These are phyloP conservation scores for Ogataea saltuana DNA, from an alignment of 805 yeast genomes.

Conservation along the genomic window DNA sequence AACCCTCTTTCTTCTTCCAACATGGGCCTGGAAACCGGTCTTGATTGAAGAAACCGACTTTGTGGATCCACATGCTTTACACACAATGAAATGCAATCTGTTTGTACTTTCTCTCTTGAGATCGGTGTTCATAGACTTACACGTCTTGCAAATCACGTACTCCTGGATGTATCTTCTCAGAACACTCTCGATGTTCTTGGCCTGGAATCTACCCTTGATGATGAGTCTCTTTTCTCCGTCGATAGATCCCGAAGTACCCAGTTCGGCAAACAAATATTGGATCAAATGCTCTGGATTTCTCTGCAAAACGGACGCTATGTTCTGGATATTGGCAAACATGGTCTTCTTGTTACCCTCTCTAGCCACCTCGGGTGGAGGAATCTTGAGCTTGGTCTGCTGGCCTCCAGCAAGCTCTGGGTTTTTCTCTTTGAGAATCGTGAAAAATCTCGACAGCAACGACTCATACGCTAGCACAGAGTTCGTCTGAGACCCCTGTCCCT, in stretches of 20 bases:
- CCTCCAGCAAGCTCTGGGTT: slow-evolving; percentile 99
- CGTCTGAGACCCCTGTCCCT: slow-evolving; percentile 31
- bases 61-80: slow-evolving; percentile 97
- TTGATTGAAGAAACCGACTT: slow-evolving; percentile 96
- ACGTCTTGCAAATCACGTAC: slow-evolving; percentile 97
- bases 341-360: slow-evolving; percentile 98
- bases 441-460: slow-evolving; percentile 79
- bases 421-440: slow-evolving; percentile 80
- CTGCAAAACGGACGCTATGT: slow-evolving; percentile 89
- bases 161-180: slow-evolving; percentile 95
- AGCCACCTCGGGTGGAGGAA: slow-evolving; percentile 95
- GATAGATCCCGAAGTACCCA: slow-evolving; percentile 99
- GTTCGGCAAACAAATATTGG: slow-evolving; percentile 94
- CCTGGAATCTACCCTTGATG: slow-evolving; percentile 97
- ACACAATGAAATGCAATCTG: slow-evolving; percentile 95
- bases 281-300: slow-evolving; percentile 96
- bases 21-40: slow-evolving; percentile 99
- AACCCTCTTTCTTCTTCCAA: slow-evolving; percentile 82
- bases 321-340: slow-evolving; percentile 92
- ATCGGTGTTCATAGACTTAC: slow-evolving; percentile 96
- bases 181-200: slow-evolving; percentile 95
- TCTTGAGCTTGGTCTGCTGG: slow-evolving; percentile 88
- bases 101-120: slow-evolving; percentile 93
- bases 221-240: slow-evolving; percentile 97
- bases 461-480: slow-evolving; percentile 68